Conservation (phyloP, 2,329 filamentous ascomycete genomes). For the Sclerotinia trifoliorum region DNA sequence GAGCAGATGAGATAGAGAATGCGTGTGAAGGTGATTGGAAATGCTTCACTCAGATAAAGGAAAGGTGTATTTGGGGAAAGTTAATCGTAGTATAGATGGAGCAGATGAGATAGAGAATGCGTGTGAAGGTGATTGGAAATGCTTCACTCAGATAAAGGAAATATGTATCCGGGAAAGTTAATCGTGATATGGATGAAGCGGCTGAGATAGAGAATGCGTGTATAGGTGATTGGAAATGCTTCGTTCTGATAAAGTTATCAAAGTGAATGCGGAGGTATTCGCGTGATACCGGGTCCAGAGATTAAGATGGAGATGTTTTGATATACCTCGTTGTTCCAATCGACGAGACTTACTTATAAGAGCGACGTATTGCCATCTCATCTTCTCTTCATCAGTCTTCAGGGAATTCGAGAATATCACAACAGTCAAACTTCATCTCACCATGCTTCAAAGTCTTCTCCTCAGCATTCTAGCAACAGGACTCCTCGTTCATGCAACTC, state of each 20-base stretch:
- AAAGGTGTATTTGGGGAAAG: neutral
- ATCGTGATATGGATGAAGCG: neutral
- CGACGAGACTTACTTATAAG: neutral
- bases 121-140: neutral
- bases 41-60: neutral
- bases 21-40: neutral
- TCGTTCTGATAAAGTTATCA: neutral
- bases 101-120: neutral
- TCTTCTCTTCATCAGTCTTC: neutral
- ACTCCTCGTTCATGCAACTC: slow-evolving; percentile 10
- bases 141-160: neutral
- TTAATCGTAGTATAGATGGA: neutral
- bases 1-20: neutral
- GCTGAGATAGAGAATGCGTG: neutral
- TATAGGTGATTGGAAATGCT: neutral
- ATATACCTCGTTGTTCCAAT: neutral
- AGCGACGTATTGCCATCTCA: neutral
- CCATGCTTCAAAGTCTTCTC: slow-evolving; percentile 13
- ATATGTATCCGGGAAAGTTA: neutral
- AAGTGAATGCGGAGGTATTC: neutral
- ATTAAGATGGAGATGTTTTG: neutral
- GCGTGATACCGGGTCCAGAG: neutral
- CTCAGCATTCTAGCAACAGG: neutral
- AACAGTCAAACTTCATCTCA: neutral
- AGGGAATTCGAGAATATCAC: neutral